Base-by-base conservation (phyloP, 1,284 basidiomycete genomes). In the Trichosporon sp. region DNA sequence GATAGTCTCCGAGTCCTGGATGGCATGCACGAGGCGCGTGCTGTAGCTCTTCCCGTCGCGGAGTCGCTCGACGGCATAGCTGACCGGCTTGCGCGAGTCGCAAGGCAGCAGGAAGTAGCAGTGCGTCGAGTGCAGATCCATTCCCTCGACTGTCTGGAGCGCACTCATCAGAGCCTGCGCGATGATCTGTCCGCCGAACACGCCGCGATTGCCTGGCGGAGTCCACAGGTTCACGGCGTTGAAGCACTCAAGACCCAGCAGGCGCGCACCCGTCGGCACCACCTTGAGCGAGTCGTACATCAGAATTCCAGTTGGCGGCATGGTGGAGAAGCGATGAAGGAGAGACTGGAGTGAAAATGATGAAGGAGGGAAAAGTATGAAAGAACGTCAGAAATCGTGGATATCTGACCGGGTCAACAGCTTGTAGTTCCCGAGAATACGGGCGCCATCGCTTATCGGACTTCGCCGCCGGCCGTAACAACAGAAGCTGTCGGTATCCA, bases 141-240 rank as follows among this genome's bases (percentile, higher is more conserved):
- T 88, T 16, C 86, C 80, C 58, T 87, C 82, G 1, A 94, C 87
- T 56, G 88, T 88, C 67, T 87, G 86, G 27, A 88, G 88, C 4
- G 91, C 91, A 11, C 90, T 86, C 13, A 89, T 86, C 29, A 93
- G 81, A 3, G 90, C 90, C 73, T 94, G 92, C 8, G 88, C 92
- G 69, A 95, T 92, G 63, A 94, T 92, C 71, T 84, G 82, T 5
- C 92, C 93, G 61, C 92, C 92, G 71, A 92, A 95, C 4, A 91
- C 92, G 23, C 91, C 91, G 65, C 91, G 84, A 21, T 85, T 84
- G 16, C 84, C 82, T 7, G 79, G 74, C 0, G 90, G 91, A 10
- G 86, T 67, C 84, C 86, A 90, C 1, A 94, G 83, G 1, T 85
- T 85, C 71, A 86, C 88, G 0, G 89, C 90, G 33, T 88, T 86